Conservation (phyloP, 2,329 filamentous ascomycete genomes). For the Colletotrichum ledebouriae region DNA sequence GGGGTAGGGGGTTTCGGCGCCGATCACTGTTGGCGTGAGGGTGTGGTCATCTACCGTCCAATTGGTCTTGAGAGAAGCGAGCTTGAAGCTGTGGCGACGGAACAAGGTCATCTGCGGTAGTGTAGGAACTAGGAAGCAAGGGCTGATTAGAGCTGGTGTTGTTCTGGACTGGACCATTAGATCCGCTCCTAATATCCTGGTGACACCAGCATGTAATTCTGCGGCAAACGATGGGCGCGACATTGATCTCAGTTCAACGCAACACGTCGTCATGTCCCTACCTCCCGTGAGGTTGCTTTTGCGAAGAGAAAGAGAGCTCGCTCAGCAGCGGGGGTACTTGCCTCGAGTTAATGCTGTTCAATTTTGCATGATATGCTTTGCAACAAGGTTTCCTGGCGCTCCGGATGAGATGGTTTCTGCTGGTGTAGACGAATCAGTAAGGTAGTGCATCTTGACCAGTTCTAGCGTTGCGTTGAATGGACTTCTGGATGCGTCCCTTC, state of each 20-base stretch:
- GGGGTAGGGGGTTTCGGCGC: constrained; percentile 31
- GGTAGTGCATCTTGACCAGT: constrained; percentile 1
- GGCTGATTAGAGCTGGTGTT: constrained; percentile 9
- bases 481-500: not conserved
- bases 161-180: constrained; percentile 23
- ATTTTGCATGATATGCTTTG: constrained; percentile 14
- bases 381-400: constrained; percentile 22
- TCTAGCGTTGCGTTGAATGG: not conserved
- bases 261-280: not conserved
- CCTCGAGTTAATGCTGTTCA: constrained; percentile 10
- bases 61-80: constrained; percentile 19
- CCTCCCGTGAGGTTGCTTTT: not conserved
- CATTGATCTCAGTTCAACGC: not conserved
- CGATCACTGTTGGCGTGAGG: constrained; percentile 34
- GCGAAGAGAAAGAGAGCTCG: not conserved
- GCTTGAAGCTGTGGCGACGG: constrained; percentile 18
- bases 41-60: constrained; percentile 30
- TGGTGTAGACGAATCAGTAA: not conserved
- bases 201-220: not conserved
- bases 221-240: not conserved
- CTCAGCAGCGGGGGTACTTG: not conserved
- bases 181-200: constrained; percentile 25
- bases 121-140: no score
- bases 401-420: constrained; percentile 3
- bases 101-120: constrained; percentile 22